Conservation (phyloP, 2,329 filamentous ascomycete species). For the Hypoxylon sp. region DNA sequence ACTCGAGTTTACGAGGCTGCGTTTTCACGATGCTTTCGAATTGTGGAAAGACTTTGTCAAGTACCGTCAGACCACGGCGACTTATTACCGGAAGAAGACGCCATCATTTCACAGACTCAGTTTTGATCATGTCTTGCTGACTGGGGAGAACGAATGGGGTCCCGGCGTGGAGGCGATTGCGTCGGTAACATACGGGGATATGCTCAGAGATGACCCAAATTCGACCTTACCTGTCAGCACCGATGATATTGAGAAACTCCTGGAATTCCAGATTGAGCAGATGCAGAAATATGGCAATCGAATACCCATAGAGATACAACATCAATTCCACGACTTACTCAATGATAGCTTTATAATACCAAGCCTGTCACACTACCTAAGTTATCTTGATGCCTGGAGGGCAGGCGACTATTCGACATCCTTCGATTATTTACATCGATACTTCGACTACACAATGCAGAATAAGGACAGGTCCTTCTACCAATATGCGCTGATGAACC, state of each 20-base stretch:
- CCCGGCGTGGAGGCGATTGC: conserved; percentile 63
- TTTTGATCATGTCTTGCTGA: conserved; percentile 70
- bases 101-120: conserved; percentile 69
- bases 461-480: conserved; percentile 87
- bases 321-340: conserved; percentile 78
- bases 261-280: conserved; percentile 90
- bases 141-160: conserved; percentile 67
- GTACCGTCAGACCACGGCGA: conserved; percentile 83
- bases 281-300: conserved; percentile 87
- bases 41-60: conserved; percentile 87
- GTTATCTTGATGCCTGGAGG: conserved; percentile 92
- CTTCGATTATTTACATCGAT: conserved; percentile 91
- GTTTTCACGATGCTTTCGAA: conserved; percentile 82
- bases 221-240: conserved; percentile 72
- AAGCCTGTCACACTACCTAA: conserved; percentile 82
- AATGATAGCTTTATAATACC: conserved; percentile 77
- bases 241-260: conserved; percentile 82
- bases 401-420: conserved; percentile 91
- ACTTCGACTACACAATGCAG: conserved; percentile 97
- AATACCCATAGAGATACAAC: conserved; percentile 80
- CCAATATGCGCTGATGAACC: conserved; percentile 93
- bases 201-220: conserved; percentile 62
- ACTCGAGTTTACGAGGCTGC: conserved; percentile 84
- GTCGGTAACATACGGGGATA: conserved; percentile 66
- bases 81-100: conserved; percentile 74